These are phyloP conservation scores for Sarocladium kiliense DNA, from an alignment of 2,329 filamentous ascomycete species.

Conservation along the genomic window DNA sequence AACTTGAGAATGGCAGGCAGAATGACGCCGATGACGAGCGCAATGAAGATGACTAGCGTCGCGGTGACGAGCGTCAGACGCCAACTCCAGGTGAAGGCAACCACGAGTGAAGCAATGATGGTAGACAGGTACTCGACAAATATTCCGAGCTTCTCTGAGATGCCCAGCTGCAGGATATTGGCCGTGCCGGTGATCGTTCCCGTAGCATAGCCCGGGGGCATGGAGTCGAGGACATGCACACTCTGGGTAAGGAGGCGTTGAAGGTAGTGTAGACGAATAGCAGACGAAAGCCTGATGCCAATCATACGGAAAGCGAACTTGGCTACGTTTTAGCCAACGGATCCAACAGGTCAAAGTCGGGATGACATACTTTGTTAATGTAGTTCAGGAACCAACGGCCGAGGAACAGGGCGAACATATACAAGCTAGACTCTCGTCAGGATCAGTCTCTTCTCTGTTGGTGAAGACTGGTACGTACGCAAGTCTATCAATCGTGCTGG, in stretches of 20 bases:
- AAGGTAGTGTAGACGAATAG: constrained; percentile 60
- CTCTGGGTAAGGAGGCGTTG: constrained; percentile 58
- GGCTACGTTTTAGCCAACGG: not conserved
- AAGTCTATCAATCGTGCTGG: constrained; percentile 35
- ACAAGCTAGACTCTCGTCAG: constrained; percentile 43
- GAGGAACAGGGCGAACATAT: constrained; percentile 67
- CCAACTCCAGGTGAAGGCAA: constrained; percentile 55
- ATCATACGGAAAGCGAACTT: constrained; percentile 57
- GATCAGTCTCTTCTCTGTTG: not conserved
- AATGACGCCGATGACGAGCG: constrained; percentile 39
- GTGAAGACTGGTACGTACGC: constrained; percentile 28
- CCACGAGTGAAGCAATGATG: constrained; percentile 46
- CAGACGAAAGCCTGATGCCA: constrained; percentile 56
- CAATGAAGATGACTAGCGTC: constrained; percentile 51
- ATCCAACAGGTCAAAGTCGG: not conserved
- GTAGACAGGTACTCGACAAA: constrained; percentile 52
- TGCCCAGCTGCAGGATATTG: constrained; percentile 59
- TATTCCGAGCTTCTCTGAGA: constrained; percentile 57
- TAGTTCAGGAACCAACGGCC: constrained; percentile 61
- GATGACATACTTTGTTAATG: constrained; percentile 42
- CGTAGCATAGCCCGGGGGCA: constrained; percentile 56
- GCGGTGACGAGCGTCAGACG: constrained; percentile 53
- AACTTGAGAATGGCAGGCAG: constrained; percentile 53
- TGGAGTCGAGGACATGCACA: constrained; percentile 62
- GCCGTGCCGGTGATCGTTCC: constrained; percentile 59